Evolutionary conservation across 257 asterid species (phyloP).

Genomic region (Solanum sitiens): DNA sequence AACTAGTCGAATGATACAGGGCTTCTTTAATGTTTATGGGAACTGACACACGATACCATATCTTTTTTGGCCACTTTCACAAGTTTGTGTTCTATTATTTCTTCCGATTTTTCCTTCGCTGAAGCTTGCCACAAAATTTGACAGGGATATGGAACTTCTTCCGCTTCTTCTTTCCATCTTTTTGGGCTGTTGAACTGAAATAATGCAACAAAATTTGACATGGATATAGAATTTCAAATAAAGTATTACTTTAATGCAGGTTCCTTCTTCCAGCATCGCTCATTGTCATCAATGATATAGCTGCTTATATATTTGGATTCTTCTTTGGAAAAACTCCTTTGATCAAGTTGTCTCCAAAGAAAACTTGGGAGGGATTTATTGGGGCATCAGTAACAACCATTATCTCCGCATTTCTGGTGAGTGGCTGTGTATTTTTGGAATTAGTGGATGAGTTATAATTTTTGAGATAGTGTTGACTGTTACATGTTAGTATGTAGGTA

Average conservation of each 20-base stretch:
- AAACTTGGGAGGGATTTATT: conserved; percentile 95
- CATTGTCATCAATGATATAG: conserved; percentile 68
- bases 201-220: neutral
- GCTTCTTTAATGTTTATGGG: neutral
- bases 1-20: neutral
- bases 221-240: conserved; percentile 15
- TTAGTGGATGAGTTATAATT: neutral
- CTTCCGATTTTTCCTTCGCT: neutral
- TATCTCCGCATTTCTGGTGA: conserved; percentile 71
- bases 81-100: neutral
- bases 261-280: conserved; percentile 96
- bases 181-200: neutral
- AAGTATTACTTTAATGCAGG: conserved; percentile 46
- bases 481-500: neutral
- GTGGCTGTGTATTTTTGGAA: neutral
- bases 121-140: neutral
- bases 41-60: neutral
- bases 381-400: conserved; percentile 83
- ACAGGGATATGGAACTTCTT: neutral
- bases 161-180: neutral
- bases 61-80: neutral
- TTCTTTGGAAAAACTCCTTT: conserved; percentile 87
- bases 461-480: neutral
- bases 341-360: conserved; percentile 79
- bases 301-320: conserved; percentile 82